Base-by-base conservation (phyloP, 192 early-diverging fungal species). In the Backusella tarrabulga region DNA sequence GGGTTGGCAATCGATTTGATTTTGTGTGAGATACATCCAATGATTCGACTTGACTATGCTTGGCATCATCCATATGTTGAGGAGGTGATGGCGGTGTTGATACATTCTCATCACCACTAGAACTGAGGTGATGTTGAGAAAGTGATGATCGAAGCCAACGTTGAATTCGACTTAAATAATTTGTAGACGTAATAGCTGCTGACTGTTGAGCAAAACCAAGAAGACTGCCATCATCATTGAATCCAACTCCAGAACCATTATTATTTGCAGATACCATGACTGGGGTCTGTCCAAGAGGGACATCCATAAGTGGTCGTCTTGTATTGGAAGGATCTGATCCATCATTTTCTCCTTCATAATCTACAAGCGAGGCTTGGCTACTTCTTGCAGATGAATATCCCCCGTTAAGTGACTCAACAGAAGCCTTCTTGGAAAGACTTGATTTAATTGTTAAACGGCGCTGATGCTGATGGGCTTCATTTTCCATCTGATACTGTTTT, bases 111-210 rank as follows among this genome's bases (percentile, higher is more conserved):
- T 35, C 29, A 35, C 6, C 14, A 17, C 67, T 68, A 29, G 23
- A 29, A 63, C 23, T 29, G 4, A 63, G 56, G 11, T 63, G 21
- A 14, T 63, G 23, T 63, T 63, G 56, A 63, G 76, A 77, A 4
- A 56, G 50, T 2, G 76, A 77, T 29, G 76, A 77, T 36, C 76
- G 69, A 66, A 77, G 76, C 76, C 76, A 77, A n/a, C 76, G 76
- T 60, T 77, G 76, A 15, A 77, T 77, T 42, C 76, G 68, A 35
- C 41, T 38, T 14, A 77, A 71, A 60, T 77, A 77, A 56, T 77
- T 71, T 66, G 63, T 67, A 26, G 74, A 75, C 0, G 11, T 8
- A 75, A 41, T 67, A 14, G 76, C 71, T 23, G 76, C 69, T 52
- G 46, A 34, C 38, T 77, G 76, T 19, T 54, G 66, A 1, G 32